phyloP scores from a whole-genome alignment of 2,329 filamentous ascomycete species.

The Botrytis sinoallii region DNA sequence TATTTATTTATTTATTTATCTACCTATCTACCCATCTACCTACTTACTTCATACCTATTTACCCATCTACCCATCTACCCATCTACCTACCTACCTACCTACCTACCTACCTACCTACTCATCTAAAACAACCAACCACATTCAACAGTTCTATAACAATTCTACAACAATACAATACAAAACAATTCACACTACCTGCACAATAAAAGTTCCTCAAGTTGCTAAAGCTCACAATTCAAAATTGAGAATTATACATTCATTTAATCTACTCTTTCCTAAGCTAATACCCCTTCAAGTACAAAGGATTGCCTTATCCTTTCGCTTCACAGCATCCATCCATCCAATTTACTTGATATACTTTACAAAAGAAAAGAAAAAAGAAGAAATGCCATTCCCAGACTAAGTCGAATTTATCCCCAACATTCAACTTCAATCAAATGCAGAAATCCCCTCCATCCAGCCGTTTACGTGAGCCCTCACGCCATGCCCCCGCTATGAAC shows the following conservation, averaged over 20 bases:
- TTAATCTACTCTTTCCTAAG: neutral
- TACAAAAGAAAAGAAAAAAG: neutral
- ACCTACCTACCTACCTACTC: too few species aligned
- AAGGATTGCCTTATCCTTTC: neutral
- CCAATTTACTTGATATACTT: neutral
- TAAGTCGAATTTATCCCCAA: neutral
- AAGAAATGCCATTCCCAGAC: neutral
- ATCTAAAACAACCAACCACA: too few species aligned
- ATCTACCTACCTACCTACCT: too few species aligned
- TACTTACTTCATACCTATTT: too few species aligned
- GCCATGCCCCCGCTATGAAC: constrained; percentile 3
- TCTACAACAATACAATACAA: neutral
- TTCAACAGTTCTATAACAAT: too few species aligned
- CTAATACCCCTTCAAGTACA: neutral
- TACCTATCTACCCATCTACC: too few species aligned
- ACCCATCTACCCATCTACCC: too few species aligned
- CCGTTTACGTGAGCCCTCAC: neutral
- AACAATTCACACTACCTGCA: neutral
- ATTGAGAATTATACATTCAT: neutral
- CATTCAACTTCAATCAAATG: neutral
- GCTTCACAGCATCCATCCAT: neutral
- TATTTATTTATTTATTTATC: too few species aligned
- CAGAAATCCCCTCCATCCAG: neutral
- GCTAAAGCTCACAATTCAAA: neutral
- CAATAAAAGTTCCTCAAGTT: neutral